Percentiles rank a stretch among this genome's conserved stretches.
These are phyloP conservation scores for Brasilioporus rufonigricans DNA, from an alignment of 768 basidiomycete species.

Conservation along the genomic window DNA sequence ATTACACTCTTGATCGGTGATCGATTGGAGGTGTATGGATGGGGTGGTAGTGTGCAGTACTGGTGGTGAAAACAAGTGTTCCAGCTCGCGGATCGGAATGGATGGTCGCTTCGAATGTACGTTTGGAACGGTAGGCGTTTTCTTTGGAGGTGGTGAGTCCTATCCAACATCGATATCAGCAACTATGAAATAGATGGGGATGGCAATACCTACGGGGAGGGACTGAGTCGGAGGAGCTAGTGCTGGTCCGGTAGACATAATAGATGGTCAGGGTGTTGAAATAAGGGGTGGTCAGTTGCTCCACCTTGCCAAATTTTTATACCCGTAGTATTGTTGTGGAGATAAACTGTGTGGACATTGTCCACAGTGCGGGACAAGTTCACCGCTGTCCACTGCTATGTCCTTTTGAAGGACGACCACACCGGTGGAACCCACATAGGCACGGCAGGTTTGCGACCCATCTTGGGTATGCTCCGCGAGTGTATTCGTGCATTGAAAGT, in stretches of 20 bases:
- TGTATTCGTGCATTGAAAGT: too few relatives aligned
- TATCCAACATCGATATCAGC: constrained; percentile 1
- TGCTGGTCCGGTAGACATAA: constrained; percentile 8
- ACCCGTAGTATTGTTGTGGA: constrained; percentile 4
- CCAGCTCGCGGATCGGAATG: neutral
- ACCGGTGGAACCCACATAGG: neutral
- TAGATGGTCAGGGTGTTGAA: neutral
- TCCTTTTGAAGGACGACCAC: neutral
- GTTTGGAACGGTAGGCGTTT: neutral
- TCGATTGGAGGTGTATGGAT: neutral
- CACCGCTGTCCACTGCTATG: constrained; percentile 3
- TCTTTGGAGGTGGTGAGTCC: constrained; percentile 7
- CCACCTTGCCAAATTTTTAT: constrained; percentile 9
- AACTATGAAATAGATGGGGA: neutral
- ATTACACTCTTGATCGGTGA: neutral
- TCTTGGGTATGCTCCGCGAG: constrained; percentile 7
- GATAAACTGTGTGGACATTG: constrained; percentile 14
- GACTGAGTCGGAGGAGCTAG: neutral
- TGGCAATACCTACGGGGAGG: constrained; percentile 6
- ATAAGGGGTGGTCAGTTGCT: neutral
- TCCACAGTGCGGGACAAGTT: constrained; percentile 6
- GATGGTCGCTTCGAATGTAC: neutral
- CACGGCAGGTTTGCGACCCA: neutral
- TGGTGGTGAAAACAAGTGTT: neutral
- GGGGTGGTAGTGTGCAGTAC: neutral